Percentiles rank a stretch among this genome's conserved stretches.
These are phyloP conservation scores for Tagetes patula DNA, from an alignment of 129 eudicot species.

Conservation along the genomic window DNA sequence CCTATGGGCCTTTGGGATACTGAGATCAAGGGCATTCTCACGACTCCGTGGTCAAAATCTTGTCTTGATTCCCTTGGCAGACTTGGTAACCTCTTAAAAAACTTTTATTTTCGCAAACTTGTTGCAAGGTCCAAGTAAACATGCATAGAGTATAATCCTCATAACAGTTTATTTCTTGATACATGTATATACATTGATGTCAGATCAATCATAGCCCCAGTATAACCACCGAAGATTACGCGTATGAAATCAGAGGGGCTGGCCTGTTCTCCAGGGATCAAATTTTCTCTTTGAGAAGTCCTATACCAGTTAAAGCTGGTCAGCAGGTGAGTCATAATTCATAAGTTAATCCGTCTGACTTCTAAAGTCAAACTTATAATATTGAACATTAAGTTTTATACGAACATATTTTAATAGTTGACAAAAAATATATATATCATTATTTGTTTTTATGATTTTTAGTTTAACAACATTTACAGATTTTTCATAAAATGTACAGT, in stretches of 20 bases:
- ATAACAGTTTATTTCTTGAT: constrained; percentile 6
- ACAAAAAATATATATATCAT: not conserved
- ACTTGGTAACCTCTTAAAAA: constrained; percentile 54
- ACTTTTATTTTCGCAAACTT: constrained; percentile 19
- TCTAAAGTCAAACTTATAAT: constrained; percentile 18
- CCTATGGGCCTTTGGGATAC: constrained; percentile 96
- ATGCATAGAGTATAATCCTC: constrained; percentile 10
- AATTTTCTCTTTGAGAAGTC: constrained; percentile 75
- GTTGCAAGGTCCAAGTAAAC: constrained; percentile 4
- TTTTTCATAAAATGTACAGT: not conserved
- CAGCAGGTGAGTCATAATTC: constrained; percentile 65
- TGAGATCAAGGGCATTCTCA: constrained; percentile 95
- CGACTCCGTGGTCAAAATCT: constrained; percentile 87
- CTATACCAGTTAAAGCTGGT: constrained; percentile 85
- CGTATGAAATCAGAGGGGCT: constrained; percentile 82
- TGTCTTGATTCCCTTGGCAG: constrained; percentile 85
- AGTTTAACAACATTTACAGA: not conserved
- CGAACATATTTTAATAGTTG: not conserved
- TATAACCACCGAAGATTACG: constrained; percentile 82
- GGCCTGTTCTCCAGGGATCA: constrained; percentile 97
- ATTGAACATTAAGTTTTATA: not conserved
- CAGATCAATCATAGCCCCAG: constrained; percentile 84
- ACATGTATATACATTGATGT: constrained; percentile 5
- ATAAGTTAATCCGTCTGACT: not conserved
- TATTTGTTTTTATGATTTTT: not conserved